phyloP scores from a whole-genome alignment of 2,329 filamentous ascomycete species.

The Alternaria postmessia region DNA sequence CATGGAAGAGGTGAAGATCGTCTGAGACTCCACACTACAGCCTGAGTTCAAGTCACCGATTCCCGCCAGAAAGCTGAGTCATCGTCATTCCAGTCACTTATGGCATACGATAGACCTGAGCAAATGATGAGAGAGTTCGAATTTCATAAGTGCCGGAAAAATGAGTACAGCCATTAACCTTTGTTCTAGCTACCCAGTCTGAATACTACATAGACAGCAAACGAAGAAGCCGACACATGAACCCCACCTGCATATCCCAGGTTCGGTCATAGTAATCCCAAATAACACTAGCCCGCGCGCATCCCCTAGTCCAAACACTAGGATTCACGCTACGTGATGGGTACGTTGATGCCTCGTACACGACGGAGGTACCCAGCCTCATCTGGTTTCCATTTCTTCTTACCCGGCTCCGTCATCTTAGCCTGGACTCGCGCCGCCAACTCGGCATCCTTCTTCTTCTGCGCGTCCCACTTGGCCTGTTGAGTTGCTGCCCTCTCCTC shows the following conservation, averaged over 20 bases:
- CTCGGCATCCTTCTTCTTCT: background rate
- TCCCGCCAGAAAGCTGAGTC: background rate
- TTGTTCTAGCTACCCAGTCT: background rate
- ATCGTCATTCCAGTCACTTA: background rate
- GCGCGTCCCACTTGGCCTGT: background rate
- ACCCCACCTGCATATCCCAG: background rate
- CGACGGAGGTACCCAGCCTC: slow-evolving; percentile 3
- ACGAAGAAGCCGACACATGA: background rate
- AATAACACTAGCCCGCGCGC: too few species aligned
- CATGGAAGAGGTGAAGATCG: background rate
- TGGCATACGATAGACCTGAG: background rate
- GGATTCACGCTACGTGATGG: background rate
- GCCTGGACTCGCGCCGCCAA: background rate
- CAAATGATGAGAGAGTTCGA: background rate
- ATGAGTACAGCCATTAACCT: background rate
- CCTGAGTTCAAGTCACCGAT: background rate
- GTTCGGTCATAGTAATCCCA: background rate
- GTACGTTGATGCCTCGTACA: slow-evolving; percentile 1
- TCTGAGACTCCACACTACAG: background rate
- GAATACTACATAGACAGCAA: background rate
- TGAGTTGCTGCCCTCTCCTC: background rate
- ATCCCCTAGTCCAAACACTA: background rate
- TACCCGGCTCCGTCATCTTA: background rate
- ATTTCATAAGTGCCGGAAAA: background rate
- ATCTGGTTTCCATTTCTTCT: slow-evolving; percentile 1